phyloP scores from a whole-genome alignment of 768 basidiomycete genomes.

The Leccinum fibrillosum region DNA sequence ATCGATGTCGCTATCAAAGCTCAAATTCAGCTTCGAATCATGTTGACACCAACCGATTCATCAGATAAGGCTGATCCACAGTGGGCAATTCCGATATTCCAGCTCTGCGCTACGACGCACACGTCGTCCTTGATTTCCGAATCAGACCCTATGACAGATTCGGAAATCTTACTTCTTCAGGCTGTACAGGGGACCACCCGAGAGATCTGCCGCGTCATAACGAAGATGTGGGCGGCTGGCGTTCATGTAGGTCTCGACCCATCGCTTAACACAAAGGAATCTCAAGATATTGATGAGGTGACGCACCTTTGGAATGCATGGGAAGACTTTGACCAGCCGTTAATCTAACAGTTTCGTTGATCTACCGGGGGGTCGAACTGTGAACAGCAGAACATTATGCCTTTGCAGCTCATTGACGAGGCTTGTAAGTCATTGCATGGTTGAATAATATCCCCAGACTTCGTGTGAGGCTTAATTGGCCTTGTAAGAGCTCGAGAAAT shows the following conservation, averaged over 20 bases:
- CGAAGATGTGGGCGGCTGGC: conserved; percentile 47
- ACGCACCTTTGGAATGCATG: conserved; percentile 27
- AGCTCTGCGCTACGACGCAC: conserved; percentile 28
- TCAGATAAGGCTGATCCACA: not conserved
- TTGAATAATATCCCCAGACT: too few species aligned
- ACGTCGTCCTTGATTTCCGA: conserved; percentile 11
- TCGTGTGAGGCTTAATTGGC: too few species aligned
- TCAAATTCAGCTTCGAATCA: conserved; percentile 24
- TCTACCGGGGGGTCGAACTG: conserved; percentile 53
- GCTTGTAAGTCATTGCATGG: too few species aligned
- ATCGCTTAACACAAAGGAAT: conserved; percentile 1
- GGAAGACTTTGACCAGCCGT: conserved; percentile 49
- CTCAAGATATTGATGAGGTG: not conserved
- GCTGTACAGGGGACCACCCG: conserved; percentile 33
- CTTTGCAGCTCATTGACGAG: too few species aligned
- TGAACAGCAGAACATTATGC: conserved; percentile 54
- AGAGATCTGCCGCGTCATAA: conserved; percentile 46
- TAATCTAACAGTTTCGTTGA: conserved; percentile 44
- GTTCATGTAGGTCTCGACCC: conserved; percentile 17
- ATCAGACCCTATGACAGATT: conserved; percentile 19
- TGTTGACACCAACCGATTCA: conserved; percentile 17
- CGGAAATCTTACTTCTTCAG: conserved; percentile 27
- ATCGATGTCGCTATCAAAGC: conserved; percentile 8
- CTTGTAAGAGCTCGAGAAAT: too few species aligned
- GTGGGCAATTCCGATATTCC: conserved; percentile 33